Percentiles rank a stretch among this genome's conserved stretches.
Conservation (phyloP, 73 alveolate genomes). For the Blepharisma japonicum region DNA sequence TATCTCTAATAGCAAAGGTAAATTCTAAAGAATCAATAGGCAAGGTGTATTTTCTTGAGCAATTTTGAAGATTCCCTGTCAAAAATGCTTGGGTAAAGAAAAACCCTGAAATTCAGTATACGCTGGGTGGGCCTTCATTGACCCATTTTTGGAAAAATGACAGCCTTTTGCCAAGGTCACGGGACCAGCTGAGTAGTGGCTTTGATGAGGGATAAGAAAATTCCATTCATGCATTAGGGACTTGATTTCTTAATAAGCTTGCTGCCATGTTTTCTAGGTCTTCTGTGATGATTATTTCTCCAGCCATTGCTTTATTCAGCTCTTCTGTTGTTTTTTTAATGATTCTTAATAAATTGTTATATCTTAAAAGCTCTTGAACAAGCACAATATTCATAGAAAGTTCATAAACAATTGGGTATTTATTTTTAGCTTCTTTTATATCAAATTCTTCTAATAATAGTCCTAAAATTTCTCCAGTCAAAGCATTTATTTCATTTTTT, state of each 20-base stretch:
- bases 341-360: conserved; percentile 71
- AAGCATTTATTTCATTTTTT: conserved; percentile 51
- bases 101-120: conserved; percentile 88
- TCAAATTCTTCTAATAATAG: conserved; percentile 76
- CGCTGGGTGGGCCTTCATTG: conserved; percentile 73
- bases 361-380: conserved; percentile 84
- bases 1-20: conserved; percentile 45
- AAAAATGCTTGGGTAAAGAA: conserved; percentile 89
- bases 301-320: conserved; percentile 78
- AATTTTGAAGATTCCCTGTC: conserved; percentile 81
- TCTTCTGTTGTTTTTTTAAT: conserved; percentile 75
- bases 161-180: conserved; percentile 75
- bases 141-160: conserved; percentile 76
- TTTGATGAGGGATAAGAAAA: conserved; percentile 77
- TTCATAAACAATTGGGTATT: conserved; percentile 82
- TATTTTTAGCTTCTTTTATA: conserved; percentile 64
- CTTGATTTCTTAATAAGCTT: conserved; percentile 72
- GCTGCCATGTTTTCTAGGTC: conserved; percentile 79
- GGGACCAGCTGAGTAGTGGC: conserved; percentile 80
- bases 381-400: conserved; percentile 90
- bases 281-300: conserved; percentile 84
- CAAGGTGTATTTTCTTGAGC: conserved; percentile 77
- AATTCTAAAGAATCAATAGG: conserved; percentile 85
- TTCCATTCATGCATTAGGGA: conserved; percentile 82
- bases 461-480: conserved; percentile 62